phyloP scores from a whole-genome alignment of 495 filamentous ascomycete species.

The Aspergillus diversus region DNA sequence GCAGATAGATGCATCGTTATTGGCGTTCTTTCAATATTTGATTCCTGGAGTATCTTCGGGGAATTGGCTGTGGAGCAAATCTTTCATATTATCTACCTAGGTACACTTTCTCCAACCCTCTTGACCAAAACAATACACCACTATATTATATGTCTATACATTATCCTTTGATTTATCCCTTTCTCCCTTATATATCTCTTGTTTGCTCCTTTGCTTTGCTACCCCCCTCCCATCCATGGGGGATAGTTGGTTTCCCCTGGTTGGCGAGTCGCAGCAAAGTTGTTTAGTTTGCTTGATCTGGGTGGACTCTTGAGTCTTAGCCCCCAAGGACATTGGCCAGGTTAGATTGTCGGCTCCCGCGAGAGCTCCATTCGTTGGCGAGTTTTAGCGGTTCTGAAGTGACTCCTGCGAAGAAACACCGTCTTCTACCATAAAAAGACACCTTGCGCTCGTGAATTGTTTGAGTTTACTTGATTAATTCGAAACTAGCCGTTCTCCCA shows the following conservation, averaged over 20 bases:
- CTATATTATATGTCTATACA: neutral
- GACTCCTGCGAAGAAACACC: no score
- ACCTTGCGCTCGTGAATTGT: no score
- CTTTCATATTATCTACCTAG: neutral
- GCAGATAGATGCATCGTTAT: constrained; percentile 18
- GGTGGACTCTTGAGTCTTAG: neutral
- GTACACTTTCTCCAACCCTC: neutral
- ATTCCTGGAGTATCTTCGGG: constrained; percentile 12
- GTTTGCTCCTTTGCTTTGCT: no score
- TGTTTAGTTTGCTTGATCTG: neutral
- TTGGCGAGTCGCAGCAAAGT: no score
- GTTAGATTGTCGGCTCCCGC: neutral
- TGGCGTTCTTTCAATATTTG: constrained; percentile 10
- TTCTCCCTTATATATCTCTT: neutral
- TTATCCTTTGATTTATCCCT: neutral
- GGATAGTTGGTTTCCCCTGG: no score
- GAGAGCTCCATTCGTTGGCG: neutral
- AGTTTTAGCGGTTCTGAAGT: neutral
- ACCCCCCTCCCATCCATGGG: no score
- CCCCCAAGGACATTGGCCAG: neutral
- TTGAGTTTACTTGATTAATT: no score
- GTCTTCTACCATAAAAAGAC: no score
- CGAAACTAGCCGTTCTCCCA: no score
- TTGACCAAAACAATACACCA: constrained; percentile 2
- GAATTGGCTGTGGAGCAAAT: constrained; percentile 14